Evolutionary conservation across 2,329 filamentous ascomycete species (phyloP).

Genomic region (Zelopaecilomyces penicillatus): DNA sequence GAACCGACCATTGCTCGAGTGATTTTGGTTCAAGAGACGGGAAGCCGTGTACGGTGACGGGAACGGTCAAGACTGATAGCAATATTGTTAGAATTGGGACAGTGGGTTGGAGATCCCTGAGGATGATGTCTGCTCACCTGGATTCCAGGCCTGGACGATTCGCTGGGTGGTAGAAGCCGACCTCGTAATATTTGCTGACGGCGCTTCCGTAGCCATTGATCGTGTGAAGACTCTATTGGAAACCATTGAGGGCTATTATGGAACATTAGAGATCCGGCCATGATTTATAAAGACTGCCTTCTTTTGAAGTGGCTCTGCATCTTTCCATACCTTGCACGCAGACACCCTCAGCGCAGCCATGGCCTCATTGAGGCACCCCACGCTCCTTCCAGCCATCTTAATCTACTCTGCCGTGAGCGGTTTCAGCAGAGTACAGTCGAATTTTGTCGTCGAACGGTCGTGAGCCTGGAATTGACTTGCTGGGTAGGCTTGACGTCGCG

Average conservation of each 20-base stretch:
- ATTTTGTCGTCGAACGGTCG: too few relatives aligned
- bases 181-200: conserved; percentile 29
- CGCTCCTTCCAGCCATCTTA: conserved; percentile 31
- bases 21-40: conserved; percentile 76
- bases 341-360: conserved; percentile 42
- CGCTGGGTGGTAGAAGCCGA: conserved; percentile 23
- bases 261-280: too few relatives aligned
- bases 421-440: too few relatives aligned
- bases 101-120: not conserved
- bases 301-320: not conserved
- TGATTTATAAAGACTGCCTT: too few relatives aligned
- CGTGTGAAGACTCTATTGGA: conserved; percentile 36
- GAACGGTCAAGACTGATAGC: conserved; percentile 51
- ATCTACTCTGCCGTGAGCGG: conserved; percentile 7
- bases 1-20: conserved; percentile 68
- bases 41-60: conserved; percentile 83
- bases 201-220: conserved; percentile 48
- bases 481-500: too few relatives aligned
- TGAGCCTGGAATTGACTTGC: too few relatives aligned
- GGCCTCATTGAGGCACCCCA: conserved; percentile 44
- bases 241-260: conserved; percentile 22
- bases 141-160: conserved; percentile 35
- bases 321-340: conserved; percentile 25
- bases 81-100: not conserved
- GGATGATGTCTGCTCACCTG: conserved; percentile 26